These are phyloP conservation scores for Fraxinus paxiana DNA, from an alignment of 305 asterid species.

Conservation along the genomic window DNA sequence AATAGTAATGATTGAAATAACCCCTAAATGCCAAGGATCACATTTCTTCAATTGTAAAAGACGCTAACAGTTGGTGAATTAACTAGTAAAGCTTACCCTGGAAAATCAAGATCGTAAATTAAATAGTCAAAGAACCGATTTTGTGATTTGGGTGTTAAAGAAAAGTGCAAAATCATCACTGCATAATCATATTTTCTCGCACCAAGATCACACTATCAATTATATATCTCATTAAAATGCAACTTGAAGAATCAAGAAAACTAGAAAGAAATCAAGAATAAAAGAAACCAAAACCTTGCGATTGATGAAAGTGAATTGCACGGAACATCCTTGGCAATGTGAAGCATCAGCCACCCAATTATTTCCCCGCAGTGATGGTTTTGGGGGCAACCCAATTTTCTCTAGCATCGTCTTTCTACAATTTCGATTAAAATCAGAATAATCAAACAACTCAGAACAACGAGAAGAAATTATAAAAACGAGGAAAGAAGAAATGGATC, in stretches of 20 bases:
- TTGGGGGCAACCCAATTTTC: slow-evolving; percentile 87
- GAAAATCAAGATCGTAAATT: neutral
- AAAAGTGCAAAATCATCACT: neutral
- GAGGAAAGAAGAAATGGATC: neutral
- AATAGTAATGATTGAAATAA: neutral
- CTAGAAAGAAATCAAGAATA: neutral
- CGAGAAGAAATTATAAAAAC: neutral
- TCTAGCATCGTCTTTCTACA: slow-evolving; percentile 61
- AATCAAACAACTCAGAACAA: neutral
- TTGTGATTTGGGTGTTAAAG: neutral
- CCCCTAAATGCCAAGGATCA: neutral
- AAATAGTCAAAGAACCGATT: neutral
- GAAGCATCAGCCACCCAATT: slow-evolving; percentile 91
- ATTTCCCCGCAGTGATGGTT: slow-evolving; percentile 80
- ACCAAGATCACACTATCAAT: neutral
- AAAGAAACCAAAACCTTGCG: slow-evolving; percentile 73
- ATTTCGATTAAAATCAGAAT: neutral
- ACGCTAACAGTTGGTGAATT: neutral
- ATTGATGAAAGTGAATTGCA: slow-evolving; percentile 92
- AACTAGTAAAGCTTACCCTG: neutral
- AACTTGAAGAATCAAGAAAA: neutral
- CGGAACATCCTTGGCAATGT: slow-evolving; percentile 93
- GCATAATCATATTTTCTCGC: neutral
- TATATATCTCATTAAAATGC: neutral
- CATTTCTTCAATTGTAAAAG: neutral